A percentile compares a stretch with the other conserved stretches of the same genome.
Conservation (phyloP, 2,329 filamentous ascomycete genomes). For the Clarireedia homoeocarpa region DNA sequence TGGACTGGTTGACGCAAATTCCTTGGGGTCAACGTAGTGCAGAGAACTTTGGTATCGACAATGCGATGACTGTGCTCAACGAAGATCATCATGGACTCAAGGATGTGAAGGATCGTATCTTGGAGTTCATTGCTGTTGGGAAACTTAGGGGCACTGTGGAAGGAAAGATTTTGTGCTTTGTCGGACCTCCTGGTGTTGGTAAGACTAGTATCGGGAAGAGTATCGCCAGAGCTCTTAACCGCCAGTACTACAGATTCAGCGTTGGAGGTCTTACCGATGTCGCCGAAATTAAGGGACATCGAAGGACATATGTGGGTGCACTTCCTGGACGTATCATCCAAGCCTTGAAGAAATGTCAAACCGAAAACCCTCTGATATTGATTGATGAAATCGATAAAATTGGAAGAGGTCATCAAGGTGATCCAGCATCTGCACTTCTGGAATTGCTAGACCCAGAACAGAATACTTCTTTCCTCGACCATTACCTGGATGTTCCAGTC, state of each 20-base stretch:
- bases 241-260: slow-evolving; percentile 97
- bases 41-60: slow-evolving; percentile 92
- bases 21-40: slow-evolving; percentile 93
- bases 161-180: slow-evolving; percentile 96
- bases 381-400: slow-evolving; percentile 99
- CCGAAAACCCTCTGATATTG: slow-evolving; percentile 90
- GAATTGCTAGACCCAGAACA: slow-evolving; percentile 95
- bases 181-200: slow-evolving; percentile 92
- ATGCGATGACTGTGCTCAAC: slow-evolving; percentile 84
- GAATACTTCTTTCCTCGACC: slow-evolving; percentile 93
- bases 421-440: slow-evolving; percentile 87
- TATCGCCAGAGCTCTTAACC: slow-evolving; percentile 86
- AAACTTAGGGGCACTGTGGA: slow-evolving; percentile 96
- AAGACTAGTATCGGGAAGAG: slow-evolving; percentile 99
- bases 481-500: slow-evolving; percentile 97
- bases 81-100: slow-evolving; percentile 96
- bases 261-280: slow-evolving; percentile 96
- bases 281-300: slow-evolving; percentile 96
- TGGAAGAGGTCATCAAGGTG: slow-evolving; percentile 89
- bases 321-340: slow-evolving; percentile 95
- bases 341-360: slow-evolving; percentile 97
- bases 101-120: slow-evolving; percentile 95
- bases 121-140: slow-evolving; percentile 97
- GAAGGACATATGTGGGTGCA: slow-evolving; percentile 92
- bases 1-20: slow-evolving; percentile 98